Evolutionary conservation across 2,329 filamentous ascomycete genomes (phyloP).

Genomic region (Trichoderma sp.): DNA sequence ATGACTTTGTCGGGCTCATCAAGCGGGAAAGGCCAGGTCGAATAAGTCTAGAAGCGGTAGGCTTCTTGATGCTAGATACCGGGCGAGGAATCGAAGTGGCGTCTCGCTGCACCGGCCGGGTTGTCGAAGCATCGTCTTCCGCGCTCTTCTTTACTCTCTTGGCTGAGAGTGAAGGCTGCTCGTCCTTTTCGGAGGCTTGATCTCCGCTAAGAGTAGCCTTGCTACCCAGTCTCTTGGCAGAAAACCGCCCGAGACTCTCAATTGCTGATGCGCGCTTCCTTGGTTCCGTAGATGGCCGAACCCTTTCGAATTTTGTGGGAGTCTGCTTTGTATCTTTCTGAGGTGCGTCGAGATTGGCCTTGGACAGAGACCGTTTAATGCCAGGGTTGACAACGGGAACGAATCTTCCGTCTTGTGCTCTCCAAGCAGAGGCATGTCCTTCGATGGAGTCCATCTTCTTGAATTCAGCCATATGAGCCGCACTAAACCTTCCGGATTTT

Average conservation of each 20-base stretch:
- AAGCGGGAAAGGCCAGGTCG: conserved; percentile 55
- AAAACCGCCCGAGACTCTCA: conserved; percentile 32
- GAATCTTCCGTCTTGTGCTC: conserved; percentile 53
- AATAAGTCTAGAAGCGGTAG: conserved; percentile 38
- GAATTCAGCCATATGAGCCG: conserved; percentile 82
- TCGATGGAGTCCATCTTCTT: conserved; percentile 98
- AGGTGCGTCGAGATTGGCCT: conserved; percentile 39
- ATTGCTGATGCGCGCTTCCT: conserved; percentile 37
- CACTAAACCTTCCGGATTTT: conserved; percentile 75
- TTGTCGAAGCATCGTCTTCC: conserved; percentile 66
- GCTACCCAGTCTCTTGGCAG: conserved; percentile 27
- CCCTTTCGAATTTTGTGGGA: conserved; percentile 60
- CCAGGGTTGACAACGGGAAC: conserved; percentile 44
- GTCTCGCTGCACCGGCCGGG: conserved; percentile 57
- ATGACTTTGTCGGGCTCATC: conserved; percentile 76
- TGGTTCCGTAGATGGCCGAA: conserved; percentile 43
- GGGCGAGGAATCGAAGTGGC: conserved; percentile 48
- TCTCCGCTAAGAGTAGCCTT: conserved; percentile 23
- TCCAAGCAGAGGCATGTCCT: conserved; percentile 76
- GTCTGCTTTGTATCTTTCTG: conserved; percentile 49
- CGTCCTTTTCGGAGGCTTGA: conserved; percentile 8
- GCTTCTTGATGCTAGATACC: conserved; percentile 32
- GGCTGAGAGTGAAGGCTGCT: conserved; percentile 36
- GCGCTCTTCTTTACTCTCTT: conserved; percentile 70
- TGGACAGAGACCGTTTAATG: conserved; percentile 44